phyloP scores from a whole-genome alignment of 169 alveolate species.

The Cytauxzoon felis region DNA sequence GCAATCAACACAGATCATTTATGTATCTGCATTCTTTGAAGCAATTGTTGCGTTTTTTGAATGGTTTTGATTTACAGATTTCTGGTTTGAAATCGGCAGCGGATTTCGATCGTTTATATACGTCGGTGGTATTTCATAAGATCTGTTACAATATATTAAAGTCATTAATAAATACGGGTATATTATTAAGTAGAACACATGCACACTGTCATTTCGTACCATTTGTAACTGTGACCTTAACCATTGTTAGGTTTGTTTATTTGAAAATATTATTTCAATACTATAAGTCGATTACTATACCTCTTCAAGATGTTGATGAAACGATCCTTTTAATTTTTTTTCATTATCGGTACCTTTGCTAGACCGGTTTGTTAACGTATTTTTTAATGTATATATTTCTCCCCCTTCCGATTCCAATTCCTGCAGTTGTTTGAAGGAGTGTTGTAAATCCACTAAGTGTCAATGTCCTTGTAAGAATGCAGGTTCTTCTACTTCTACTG shows the following conservation, averaged over 20 bases:
- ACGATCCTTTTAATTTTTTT: too few relatives aligned
- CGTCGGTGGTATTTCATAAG: constrained; percentile 4
- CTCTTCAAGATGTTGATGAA: background rate
- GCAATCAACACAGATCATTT: constrained; percentile 34
- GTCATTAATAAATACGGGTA: constrained; percentile 19
- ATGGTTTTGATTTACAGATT: constrained; percentile 11
- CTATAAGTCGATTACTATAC: background rate
- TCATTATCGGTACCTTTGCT: too few relatives aligned
- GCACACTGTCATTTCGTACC: constrained; percentile 52
- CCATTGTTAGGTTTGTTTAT: constrained; percentile 13
- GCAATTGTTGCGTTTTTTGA: constrained; percentile 16
- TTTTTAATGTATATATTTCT: too few relatives aligned
- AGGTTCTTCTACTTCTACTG: too few relatives aligned
- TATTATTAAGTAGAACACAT: constrained; percentile 27
- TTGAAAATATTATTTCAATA: background rate
- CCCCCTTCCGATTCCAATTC: too few relatives aligned
- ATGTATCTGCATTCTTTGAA: constrained; percentile 10
- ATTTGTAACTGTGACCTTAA: constrained; percentile 10
- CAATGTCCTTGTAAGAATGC: too few relatives aligned
- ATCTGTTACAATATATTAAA: constrained; percentile 9
- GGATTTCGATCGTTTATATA: background rate
- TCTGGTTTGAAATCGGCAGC: too few relatives aligned
- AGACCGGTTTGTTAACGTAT: too few relatives aligned
- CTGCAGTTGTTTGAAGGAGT: too few relatives aligned
- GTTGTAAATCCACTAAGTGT: too few relatives aligned